Evolutionary conservation across 192 early-diverging fungal species (phyloP).

Genomic region (Coemansia javaensis): DNA sequence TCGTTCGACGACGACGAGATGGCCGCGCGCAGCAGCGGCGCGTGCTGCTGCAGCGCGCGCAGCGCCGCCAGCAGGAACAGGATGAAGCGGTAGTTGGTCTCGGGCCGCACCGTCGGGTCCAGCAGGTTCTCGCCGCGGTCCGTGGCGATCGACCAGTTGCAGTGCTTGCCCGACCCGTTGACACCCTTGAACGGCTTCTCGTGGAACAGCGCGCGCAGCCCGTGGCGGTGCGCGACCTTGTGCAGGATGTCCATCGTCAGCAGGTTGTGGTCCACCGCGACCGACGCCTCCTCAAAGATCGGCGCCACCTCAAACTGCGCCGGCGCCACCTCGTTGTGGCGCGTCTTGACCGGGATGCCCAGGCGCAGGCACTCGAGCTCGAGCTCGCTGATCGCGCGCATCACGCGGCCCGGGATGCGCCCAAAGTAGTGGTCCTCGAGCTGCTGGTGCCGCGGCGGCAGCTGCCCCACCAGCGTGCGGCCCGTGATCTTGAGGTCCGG

Average conservation of each 20-base stretch:
- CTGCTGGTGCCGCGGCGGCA: constrained; percentile 98
- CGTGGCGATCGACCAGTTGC: constrained; percentile 96
- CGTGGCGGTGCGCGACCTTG: constrained; percentile 96
- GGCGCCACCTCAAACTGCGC: constrained; percentile 98
- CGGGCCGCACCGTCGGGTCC: constrained; percentile 90
- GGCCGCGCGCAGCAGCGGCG: constrained; percentile 81
- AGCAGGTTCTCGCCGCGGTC: constrained; percentile 95
- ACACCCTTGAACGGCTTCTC: constrained; percentile 99
- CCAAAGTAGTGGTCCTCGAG: constrained; percentile 99
- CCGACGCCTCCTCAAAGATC: constrained; percentile 94
- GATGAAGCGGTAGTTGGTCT: constrained; percentile 98
- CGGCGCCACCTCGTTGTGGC: constrained; percentile 99
- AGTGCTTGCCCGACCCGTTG: constrained; percentile 99
- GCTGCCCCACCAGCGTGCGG: constrained; percentile 85
- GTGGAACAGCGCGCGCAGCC: constrained; percentile 96
- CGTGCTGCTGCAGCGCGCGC: constrained; percentile 88
- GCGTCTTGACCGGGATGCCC: constrained; percentile 97
- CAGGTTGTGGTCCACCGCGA: constrained; percentile 98
- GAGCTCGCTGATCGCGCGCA: constrained; percentile 86
- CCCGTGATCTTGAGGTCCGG: constrained; percentile 96
- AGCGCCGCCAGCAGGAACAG: constrained; percentile 89
- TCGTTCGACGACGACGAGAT: constrained; percentile 96
- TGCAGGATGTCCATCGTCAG: constrained; percentile 96
- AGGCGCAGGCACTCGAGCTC: constrained; percentile 92
- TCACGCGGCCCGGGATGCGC: constrained; percentile 86